Base-by-base conservation (phyloP, 177 flowering plant genomes). In the Telopea speciosissima region DNA sequence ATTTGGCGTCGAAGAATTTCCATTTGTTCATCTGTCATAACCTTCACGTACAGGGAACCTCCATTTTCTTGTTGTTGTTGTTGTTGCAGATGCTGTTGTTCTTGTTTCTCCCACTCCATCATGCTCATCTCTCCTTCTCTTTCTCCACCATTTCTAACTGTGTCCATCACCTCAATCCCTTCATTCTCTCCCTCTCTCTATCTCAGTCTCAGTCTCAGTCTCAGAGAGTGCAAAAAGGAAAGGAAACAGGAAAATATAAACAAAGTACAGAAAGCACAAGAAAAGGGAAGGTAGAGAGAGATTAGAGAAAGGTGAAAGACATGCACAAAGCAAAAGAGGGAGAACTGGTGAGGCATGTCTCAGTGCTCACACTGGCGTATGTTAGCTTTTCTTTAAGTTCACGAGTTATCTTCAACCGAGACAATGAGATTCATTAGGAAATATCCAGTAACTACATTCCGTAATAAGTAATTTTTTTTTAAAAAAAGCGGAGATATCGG, bases 1-100 rank as follows among this genome's bases (percentile, higher is more conserved):
- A 92, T 92, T 77, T 94, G 99, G 72, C 80, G 82, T 8, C 91
- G 72, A 0, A 94, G 85, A 56, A 94, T 77, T 66, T 92, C 97
- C 78, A 94, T 76, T 70, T 94, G 99, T 75, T 92, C 99, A 26
- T 94, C 99, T 11, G 97, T 94, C 97, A 94, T 92, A 58, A 92
- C 97, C 70, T 86, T 88, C 76, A 86, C 82, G 59, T 83, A 87
- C 84, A 81, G 26, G n/a, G 23, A 19, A 21, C 81, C 82, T 6
- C 83, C 85, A 21, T 31, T 62, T 60, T 62, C 61, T 28, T 73
- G 73, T 8, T 65, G 68, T 24, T 73, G 75, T 8, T 65, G 68
- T 24, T 58, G 67, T 12, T 71, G 74, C 24, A 40, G 68, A 66
- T 56, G 61, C 8, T 72, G 75, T 13, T 78, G 74, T 17, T 71